phyloP scores from a whole-genome alignment of 2,329 filamentous ascomycete species.

The Exophiala oligosperma region DNA sequence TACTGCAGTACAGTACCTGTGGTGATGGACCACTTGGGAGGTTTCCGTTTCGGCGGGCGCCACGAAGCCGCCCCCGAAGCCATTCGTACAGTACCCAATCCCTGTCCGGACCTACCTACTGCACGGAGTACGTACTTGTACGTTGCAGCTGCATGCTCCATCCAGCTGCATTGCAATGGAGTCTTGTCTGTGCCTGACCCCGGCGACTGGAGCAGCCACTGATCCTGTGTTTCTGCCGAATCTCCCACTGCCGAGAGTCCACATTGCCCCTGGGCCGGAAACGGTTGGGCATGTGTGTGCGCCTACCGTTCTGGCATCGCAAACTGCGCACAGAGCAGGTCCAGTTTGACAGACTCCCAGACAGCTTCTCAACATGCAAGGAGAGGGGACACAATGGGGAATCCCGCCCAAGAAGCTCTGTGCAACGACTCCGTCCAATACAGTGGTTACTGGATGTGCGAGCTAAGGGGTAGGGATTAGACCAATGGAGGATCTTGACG shows the following conservation, averaged over 20 bases:
- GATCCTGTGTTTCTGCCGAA: slow-evolving; percentile 22
- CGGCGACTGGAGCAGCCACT: not conserved
- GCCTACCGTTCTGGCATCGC: not conserved
- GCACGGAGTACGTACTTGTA: too few relatives aligned
- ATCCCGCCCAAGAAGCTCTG: too few relatives aligned
- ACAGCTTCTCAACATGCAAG: slow-evolving; percentile 9
- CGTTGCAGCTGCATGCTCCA: not conserved
- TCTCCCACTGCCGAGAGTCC: slow-evolving; percentile 8
- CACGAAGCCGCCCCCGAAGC: not conserved
- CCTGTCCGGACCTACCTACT: not conserved
- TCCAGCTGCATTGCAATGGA: not conserved
- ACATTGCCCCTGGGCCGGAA: too few relatives aligned
- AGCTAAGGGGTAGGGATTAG: not conserved
- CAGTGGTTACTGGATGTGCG: not conserved
- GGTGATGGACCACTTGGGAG: not conserved
- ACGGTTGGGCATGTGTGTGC: too few relatives aligned
- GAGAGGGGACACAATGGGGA: slow-evolving; percentile 5
- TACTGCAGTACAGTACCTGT: too few relatives aligned
- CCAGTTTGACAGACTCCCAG: slow-evolving; percentile 3
- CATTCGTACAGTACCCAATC: not conserved
- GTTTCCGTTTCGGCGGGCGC: not conserved
- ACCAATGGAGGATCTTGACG: slow-evolving; percentile 6
- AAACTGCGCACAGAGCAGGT: not conserved
- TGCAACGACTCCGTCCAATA: too few relatives aligned
- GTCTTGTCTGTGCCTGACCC: not conserved